Evolutionary conservation across 306 rosid genomes (phyloP).

Genomic region (Glycyrrhiza uralensis): DNA sequence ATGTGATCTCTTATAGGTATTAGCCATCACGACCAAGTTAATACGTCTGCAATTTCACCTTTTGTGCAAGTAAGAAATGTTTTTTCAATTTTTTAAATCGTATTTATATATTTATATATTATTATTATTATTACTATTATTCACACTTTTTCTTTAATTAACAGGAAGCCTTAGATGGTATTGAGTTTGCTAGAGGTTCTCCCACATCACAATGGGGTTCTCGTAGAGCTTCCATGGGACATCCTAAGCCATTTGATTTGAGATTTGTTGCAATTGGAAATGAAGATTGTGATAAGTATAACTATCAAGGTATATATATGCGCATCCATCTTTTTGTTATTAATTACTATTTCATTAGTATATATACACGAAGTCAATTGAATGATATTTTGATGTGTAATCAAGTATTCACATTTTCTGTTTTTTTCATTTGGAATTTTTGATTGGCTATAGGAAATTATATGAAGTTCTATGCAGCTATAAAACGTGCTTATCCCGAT

Average conservation of each 20-base stretch:
- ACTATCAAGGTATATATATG: conserved; percentile 54
- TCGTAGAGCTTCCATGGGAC: conserved; percentile 76
- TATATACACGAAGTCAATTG: too few species aligned
- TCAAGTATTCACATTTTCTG: not conserved
- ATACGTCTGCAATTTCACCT: conserved; percentile 48
- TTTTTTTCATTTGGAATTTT: too few species aligned
- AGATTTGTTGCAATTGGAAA: conserved; percentile 74
- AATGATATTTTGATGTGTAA: too few species aligned
- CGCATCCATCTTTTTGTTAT: not conserved
- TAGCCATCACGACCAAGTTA: conserved; percentile 59
- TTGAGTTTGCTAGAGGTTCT: conserved; percentile 84
- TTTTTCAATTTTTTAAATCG: too few species aligned
- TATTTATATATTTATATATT: not conserved
- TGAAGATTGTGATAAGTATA: conserved; percentile 60
- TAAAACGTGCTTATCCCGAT: conserved; percentile 61
- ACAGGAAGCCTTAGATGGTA: conserved; percentile 81
- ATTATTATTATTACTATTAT: not conserved
- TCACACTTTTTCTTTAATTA: not conserved
- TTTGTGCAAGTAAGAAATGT: conserved; percentile 62
- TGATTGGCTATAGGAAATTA: conserved; percentile 84
- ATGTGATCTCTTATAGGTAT: conserved; percentile 45
- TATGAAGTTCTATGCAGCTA: conserved; percentile 51
- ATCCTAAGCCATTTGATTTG: conserved; percentile 69
- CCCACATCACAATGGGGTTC: conserved; percentile 69
- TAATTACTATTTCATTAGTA: not conserved